Evolutionary conservation across 2,329 filamentous ascomycete genomes (phyloP).

Genomic region (Fusarium dlaminii): DNA sequence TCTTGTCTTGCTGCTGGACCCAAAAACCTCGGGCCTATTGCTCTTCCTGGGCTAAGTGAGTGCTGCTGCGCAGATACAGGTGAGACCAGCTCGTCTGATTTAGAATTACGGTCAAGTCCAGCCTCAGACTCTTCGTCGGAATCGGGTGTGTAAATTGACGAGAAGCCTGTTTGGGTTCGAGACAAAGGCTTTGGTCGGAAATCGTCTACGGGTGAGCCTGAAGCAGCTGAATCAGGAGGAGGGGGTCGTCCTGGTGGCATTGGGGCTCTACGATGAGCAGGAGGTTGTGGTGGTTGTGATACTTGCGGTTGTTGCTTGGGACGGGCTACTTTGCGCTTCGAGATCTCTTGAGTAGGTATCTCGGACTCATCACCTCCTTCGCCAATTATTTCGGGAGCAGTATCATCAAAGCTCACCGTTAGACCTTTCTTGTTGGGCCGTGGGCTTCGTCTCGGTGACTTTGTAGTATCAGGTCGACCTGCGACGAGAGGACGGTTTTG

Average conservation of each 20-base stretch:
- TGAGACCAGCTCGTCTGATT: conserved; percentile 31
- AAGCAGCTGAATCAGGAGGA: conserved; percentile 7
- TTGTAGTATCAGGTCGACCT: conserved; percentile 53
- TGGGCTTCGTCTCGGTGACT: conserved; percentile 56
- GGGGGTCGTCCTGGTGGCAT: conserved; percentile 24
- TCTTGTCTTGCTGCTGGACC: conserved; percentile 55
- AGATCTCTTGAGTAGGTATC: conserved; percentile 76
- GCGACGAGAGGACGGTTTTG: conserved; percentile 55
- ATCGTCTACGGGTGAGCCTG: conserved; percentile 47
- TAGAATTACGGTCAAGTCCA: conserved; percentile 17
- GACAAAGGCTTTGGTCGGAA: conserved; percentile 63
- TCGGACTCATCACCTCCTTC: conserved; percentile 90
- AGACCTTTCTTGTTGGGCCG: conserved; percentile 71
- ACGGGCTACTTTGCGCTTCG: conserved; percentile 60
- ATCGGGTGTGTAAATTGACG: conserved; percentile 39
- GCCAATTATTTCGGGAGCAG: conserved; percentile 82
- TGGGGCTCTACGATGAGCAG: conserved; percentile 36
- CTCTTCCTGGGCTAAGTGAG: conserved; percentile 47
- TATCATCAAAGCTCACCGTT: conserved; percentile 77
- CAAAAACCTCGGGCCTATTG: conserved; percentile 51
- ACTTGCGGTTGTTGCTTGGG: conserved; percentile 27
- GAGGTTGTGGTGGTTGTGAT: conserved; percentile 39
- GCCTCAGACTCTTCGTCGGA: conserved; percentile 32
- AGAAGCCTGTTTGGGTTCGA: conserved; percentile 41
- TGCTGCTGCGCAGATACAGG: conserved; percentile 28